phyloP scores from a whole-genome alignment of 2,329 filamentous ascomycete genomes.

The Xylariaceae sp. region DNA sequence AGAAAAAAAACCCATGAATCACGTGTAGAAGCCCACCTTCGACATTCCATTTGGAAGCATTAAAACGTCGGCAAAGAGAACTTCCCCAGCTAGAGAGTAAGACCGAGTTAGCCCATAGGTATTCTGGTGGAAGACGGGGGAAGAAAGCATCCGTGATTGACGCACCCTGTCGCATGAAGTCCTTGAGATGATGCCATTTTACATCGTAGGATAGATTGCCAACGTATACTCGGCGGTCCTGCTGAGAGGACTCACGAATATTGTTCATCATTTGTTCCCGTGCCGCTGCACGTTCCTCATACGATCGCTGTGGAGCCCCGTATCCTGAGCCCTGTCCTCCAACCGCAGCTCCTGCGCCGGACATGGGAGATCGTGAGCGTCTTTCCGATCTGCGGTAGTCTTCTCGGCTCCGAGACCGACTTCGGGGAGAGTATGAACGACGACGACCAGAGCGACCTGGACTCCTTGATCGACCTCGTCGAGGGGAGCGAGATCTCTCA shows the following conservation, averaged over 20 bases:
- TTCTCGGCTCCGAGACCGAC: conserved; percentile 73
- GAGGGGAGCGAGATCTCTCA: conserved; percentile 77
- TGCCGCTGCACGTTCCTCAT: conserved; percentile 76
- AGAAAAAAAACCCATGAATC: conserved; percentile 82
- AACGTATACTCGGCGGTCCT: conserved; percentile 98
- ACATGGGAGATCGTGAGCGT: conserved; percentile 85
- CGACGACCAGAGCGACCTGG: conserved; percentile 65
- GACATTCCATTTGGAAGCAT: conserved; percentile 99
- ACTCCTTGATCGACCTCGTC: conserved; percentile 79
- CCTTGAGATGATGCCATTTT: conserved; percentile 99
- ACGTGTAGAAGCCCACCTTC: conserved; percentile 98
- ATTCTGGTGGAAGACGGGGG: no score
- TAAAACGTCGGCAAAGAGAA: conserved; percentile 98
- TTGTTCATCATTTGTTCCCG: conserved; percentile 96
- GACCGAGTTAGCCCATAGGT: no score
- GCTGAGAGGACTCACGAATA: conserved; percentile 90
- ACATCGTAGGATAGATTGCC: conserved; percentile 99
- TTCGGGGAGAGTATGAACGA: conserved; percentile 74
- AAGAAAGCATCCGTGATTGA: no score
- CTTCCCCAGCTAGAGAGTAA: conserved; percentile 76
- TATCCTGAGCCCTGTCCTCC: conserved; percentile 68
- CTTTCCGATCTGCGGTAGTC: conserved; percentile 71
- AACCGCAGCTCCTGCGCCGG: conserved; percentile 62
- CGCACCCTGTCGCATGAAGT: conserved; percentile 99
- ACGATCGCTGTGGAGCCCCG: conserved; percentile 66